Base-by-base conservation (phyloP, 257 asterid genomes). In the Echium plantagineum region DNA sequence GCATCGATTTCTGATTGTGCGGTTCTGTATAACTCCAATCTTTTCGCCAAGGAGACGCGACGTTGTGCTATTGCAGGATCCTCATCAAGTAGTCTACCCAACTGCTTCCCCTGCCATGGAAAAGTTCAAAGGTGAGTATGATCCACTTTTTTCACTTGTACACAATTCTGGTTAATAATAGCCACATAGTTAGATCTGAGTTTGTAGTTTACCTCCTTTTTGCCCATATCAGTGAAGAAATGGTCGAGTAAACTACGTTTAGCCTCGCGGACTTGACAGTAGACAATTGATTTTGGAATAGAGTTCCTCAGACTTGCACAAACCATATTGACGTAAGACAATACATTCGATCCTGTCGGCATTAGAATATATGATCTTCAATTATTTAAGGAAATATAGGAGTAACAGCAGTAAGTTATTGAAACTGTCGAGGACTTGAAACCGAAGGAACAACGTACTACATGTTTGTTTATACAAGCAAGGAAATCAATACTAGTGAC, bases 191-290 rank as follows among this genome's bases (percentile, higher is more conserved):
- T 46, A n/a, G 16, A 28, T 28, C 7, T 28, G 5, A 28, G 32
- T 28, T 13, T 24, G 56, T 52, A 66, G 28, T 21, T 52, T 65
- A 85, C 95, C 94, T 86, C 95, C 62, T 75, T 81, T 63, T 76
- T 82, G 51, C 95, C 95, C 52, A 86, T 63, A 7, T 84, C 94
- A 2, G 84, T 46, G 42, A 77, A 86, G 81, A 83, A 86, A 67
- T 81, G 77, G 68, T 84, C 94, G 0, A 86, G 85, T 60, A 86
- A 70, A 71, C 90, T 78, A 65, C 89, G 90, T 49, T 86, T 86
- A 30, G 95, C 83, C 78, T 86, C 90, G 2, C 94, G 87, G 59
- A 86, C 95, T 84, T 86, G 95, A 66, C 94, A 80, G 63, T 81
- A 76, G 42, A 86, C 94, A 1, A 84, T 63, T 5, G 94, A 81